Conservation (phyloP, 306 rosid genomes). For the Lathyrus aphaca region DNA sequence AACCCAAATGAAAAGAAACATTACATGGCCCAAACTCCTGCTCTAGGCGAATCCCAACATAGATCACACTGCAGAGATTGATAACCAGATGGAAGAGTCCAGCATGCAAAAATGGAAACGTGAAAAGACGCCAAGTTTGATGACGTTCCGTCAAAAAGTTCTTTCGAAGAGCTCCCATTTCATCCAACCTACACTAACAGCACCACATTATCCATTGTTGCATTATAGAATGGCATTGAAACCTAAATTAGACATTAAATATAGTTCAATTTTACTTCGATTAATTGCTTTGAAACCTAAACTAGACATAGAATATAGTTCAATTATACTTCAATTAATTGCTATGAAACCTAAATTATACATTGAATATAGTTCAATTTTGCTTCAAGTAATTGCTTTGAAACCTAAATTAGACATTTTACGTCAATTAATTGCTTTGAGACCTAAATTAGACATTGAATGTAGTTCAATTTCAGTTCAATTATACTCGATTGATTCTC, state of each 20-base stretch:
- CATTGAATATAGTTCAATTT: conserved; percentile 4
- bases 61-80: conserved; percentile 72
- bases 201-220: conserved; percentile 9
- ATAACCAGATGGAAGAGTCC: conserved; percentile 80
- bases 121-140: conserved; percentile 85
- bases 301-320: background rate
- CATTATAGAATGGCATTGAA: background rate
- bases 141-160: conserved; percentile 52
- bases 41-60: conserved; percentile 77
- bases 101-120: conserved; percentile 81
- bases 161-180: conserved; percentile 79
- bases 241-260: background rate
- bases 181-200: conserved; percentile 63
- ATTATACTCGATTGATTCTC: background rate
- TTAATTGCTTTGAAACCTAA: conserved; percentile 1
- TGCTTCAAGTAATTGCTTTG: background rate
- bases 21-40: conserved; percentile 78
- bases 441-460: conserved; percentile 6
- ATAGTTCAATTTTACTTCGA: conserved; percentile 3
- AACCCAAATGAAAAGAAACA: background rate
- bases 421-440: background rate
- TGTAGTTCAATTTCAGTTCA: background rate
- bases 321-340: background rate
- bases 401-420: conserved; percentile 12
- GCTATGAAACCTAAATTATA: background rate